Evolutionary conservation across 129 eudicot species (phyloP).

Genomic region (Arctium minus): DNA sequence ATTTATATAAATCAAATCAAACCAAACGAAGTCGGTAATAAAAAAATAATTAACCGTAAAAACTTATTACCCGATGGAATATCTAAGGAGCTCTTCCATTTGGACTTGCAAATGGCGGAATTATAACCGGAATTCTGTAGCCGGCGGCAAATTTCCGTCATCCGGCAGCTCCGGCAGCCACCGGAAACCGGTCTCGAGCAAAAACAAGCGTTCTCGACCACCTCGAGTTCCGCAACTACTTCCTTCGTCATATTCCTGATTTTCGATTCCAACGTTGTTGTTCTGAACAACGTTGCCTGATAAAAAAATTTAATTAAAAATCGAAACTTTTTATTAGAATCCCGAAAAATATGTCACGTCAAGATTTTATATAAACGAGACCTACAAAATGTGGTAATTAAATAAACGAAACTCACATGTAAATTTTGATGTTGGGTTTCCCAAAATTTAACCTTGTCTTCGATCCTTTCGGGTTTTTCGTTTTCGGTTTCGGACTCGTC

Average conservation of each 20-base stretch:
- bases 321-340: neutral
- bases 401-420: constrained; percentile 45
- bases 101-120: constrained; percentile 80
- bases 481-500: constrained; percentile 40
- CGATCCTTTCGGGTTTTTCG: constrained; percentile 11
- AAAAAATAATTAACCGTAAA: neutral
- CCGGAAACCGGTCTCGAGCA: constrained; percentile 44
- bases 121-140: constrained; percentile 57
- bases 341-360: neutral
- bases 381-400: neutral
- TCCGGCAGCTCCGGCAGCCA: constrained; percentile 70
- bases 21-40: neutral
- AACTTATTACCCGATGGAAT: constrained; percentile 68
- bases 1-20: too few relatives aligned
- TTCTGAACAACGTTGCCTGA: constrained; percentile 68
- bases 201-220: constrained; percentile 36
- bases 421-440: constrained; percentile 59
- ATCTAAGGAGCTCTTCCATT: constrained; percentile 70
- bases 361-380: neutral
- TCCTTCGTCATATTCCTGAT: constrained; percentile 62
- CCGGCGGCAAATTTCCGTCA: constrained; percentile 51
- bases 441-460: constrained; percentile 60
- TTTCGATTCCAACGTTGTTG: constrained; percentile 63
- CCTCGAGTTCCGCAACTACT: constrained; percentile 43
- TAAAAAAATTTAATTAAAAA: neutral